Evolutionary conservation across 495 filamentous ascomycete species (phyloP), one percentile per base, ranked within the genome.

Genomic region (Parathielavia appendiculata): DNA sequence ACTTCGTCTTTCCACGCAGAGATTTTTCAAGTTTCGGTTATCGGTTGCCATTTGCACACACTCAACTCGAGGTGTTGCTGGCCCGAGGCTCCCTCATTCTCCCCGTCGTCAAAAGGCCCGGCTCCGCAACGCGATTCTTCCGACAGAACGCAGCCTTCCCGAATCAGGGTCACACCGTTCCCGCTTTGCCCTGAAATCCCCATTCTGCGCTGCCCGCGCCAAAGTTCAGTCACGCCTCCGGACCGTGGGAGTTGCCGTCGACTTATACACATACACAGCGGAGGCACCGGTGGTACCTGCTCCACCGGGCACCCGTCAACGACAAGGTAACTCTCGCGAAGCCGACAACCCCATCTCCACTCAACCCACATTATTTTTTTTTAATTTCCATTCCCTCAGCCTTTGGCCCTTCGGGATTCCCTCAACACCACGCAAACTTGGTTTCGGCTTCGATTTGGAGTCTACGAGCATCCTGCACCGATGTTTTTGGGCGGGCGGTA

Each of bases 341-440:
- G 41, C 26, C 52, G 20, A 32, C 51, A 11, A n/a, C 40, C 55
- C 49, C 41, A 63, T 67, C 70, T 71, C 70, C 68, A 71, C 68
- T 66, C 68, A 71, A 55, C 64, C 68, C 68, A 69, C 69, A 65
- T 65, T 62, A 61, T 65, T 65, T 62, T 60, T 63, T 56, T 23
- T 62, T 63, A 65, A 45, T 54, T 66, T 70, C 57, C 58, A 49
- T 56, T 32, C 45, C 46, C 54, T 52, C 30, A 41, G 20, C 22
- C 20, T 36, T 52, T 39, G 40, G 34, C 52, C 49, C 9, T 34
- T 20, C 14, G 14, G 46, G 9, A 6, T 30, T 59, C 12, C 19
- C 56, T 49, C 23, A 20, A 49, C 45, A 49, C 45, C 12, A 53
- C 20, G 32, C 46, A 36, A 10, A 38, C 58, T 54, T 62, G 54